These are phyloP conservation scores for Adansonia madagascariensis DNA, from an alignment of 441 rosid species.

Conservation along the genomic window DNA sequence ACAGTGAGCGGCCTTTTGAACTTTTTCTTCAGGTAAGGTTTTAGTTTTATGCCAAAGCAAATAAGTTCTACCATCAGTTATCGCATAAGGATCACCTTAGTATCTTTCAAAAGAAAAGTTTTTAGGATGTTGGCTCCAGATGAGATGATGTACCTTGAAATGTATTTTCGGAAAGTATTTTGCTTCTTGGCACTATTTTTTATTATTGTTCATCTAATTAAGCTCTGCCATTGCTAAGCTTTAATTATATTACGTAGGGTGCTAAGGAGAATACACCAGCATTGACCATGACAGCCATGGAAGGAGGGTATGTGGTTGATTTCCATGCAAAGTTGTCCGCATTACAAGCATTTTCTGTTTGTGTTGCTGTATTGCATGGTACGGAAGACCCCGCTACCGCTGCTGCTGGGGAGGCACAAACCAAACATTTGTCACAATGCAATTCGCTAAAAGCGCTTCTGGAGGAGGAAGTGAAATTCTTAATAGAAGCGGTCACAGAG, in stretches of 20 bases:
- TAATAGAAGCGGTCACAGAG: slow-evolving; percentile 60
- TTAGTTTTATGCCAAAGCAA: slow-evolving; percentile 16
- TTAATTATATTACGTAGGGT: slow-evolving; percentile 48
- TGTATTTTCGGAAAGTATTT: slow-evolving; percentile 6
- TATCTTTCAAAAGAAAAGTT: background rate
- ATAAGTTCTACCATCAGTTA: background rate
- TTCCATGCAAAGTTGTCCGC: slow-evolving; percentile 88
- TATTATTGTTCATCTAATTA: slow-evolving; percentile 1
- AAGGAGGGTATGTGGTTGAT: slow-evolving; percentile 76
- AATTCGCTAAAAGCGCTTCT: slow-evolving; percentile 68
- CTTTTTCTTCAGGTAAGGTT: slow-evolving; percentile 71
- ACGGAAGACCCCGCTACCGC: slow-evolving; percentile 38
- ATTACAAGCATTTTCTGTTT: slow-evolving; percentile 88
- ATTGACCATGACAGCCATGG: slow-evolving; percentile 56
- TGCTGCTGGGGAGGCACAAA: slow-evolving; percentile 38
- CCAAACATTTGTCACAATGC: slow-evolving; percentile 45
- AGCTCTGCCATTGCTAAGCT: background rate
- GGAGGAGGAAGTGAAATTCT: slow-evolving; percentile 71
- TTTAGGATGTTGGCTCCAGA: background rate
- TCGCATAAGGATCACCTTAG: background rate
- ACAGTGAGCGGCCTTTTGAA: slow-evolving; percentile 62
- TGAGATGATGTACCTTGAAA: background rate
- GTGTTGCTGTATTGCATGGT: slow-evolving; percentile 76
- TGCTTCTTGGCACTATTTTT: background rate
- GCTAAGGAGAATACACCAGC: slow-evolving; percentile 65